Evolutionary conservation across 129 eudicot species (phyloP), one percentile per base, ranked within the genome.

Genomic region (Arctium lappa): DNA sequence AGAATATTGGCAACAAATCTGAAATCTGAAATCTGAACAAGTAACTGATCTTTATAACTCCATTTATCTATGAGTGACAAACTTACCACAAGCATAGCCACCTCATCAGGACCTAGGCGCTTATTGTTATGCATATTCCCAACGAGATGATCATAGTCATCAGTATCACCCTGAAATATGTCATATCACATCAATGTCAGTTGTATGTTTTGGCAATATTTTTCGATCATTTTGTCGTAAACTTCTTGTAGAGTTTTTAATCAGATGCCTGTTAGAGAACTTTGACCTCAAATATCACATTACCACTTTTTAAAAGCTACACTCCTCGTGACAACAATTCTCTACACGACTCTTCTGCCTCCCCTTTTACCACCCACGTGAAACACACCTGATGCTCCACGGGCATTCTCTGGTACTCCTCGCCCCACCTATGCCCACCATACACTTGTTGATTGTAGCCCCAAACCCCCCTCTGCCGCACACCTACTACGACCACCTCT

Each of bases 11-110:
- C 44, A 76, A 38, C 8, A 31, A 66, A 66, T 15, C 10, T 15
- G 31, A 32, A 66, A 66, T 15, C 10, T 15, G 31, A 32, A 15
- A 38, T 10, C 44, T 7, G 29, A 16, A 32, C n/a, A 12, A 10
- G 11, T n/a, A 36, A 75, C 4, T 33, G 15, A 2, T 71, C n/a
- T 37, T 8, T 79, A 38, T 44, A 66, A 77, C 31, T 53, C 11
- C 11, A 60, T 83, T 56, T 42, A 77, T 7, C n/a, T 18, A 70
- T 13, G 62, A 75, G 12, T 8, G 71, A 63, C 16, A 16, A 79
- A 80, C 89, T 77, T 89, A 94, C 98, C 92, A 91, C 97, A 73
- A 92, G 98, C 85, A 88, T 77, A 69, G 97, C 98, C 83, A 89
- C 94, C 75, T 94, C 97, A 65, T 92, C 97, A 34, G 97, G 90